Evolutionary conservation across 805 yeast species (phyloP).

Genomic region (Yamadazyma insecticola): DNA sequence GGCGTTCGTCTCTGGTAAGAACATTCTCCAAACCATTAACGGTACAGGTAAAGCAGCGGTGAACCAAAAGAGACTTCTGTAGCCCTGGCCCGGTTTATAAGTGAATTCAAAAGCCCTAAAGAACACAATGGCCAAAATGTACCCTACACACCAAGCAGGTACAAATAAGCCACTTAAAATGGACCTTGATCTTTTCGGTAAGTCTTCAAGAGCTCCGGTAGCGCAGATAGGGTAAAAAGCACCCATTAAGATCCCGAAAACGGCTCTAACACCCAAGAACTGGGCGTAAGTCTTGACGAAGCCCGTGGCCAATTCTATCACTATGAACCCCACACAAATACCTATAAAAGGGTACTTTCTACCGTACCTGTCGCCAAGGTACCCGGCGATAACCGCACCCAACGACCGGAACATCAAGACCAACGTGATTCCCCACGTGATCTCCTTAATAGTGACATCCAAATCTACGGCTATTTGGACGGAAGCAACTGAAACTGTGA

Average conservation of each 20-base stretch:
- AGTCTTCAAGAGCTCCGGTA: slow-evolving; percentile 63
- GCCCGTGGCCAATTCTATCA: slow-evolving; percentile 61
- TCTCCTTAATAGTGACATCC: slow-evolving; percentile 37
- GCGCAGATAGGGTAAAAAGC: slow-evolving; percentile 64
- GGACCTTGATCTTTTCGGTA: slow-evolving; percentile 57
- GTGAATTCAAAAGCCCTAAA: slow-evolving; percentile 48
- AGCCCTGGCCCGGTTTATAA: slow-evolving; percentile 42
- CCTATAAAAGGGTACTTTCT: slow-evolving; percentile 61
- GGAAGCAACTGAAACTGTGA: slow-evolving; percentile 55
- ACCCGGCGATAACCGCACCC: slow-evolving; percentile 67
- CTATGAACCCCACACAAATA: slow-evolving; percentile 47
- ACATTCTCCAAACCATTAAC: slow-evolving; percentile 52
- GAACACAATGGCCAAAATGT: slow-evolving; percentile 58
- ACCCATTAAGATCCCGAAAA: slow-evolving; percentile 70
- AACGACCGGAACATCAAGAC: slow-evolving; percentile 68
- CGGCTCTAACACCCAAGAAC: slow-evolving; percentile 57
- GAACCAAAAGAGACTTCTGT: slow-evolving; percentile 74
- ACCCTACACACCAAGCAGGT: slow-evolving; percentile 56
- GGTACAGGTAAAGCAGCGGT: slow-evolving; percentile 62
- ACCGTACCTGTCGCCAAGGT: slow-evolving; percentile 57
- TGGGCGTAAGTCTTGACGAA: slow-evolving; percentile 54
- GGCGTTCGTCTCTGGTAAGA: slow-evolving; percentile 56
- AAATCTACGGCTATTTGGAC: slow-evolving; percentile 46
- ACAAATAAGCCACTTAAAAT: slow-evolving; percentile 57
- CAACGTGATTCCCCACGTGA: slow-evolving; percentile 70